Evolutionary conservation across 2,329 filamentous ascomycete species (phyloP), one percentile per base, ranked within the genome.

Genomic region (Colletotrichum nymphaeae): DNA sequence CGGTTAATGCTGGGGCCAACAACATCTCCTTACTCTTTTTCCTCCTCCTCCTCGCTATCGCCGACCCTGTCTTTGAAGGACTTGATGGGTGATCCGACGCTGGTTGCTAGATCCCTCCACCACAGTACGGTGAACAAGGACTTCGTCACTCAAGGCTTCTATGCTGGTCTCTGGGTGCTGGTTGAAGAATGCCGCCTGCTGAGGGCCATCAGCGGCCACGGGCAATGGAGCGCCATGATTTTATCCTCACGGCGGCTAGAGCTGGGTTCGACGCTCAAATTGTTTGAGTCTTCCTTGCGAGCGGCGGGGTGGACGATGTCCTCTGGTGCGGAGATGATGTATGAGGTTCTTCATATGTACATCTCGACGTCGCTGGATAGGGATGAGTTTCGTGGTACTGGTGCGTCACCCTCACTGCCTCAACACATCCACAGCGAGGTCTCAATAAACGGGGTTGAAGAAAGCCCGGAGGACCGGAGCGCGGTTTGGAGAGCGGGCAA

Each of bases 161-260:
- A 55, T 19, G 62, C 62, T 5, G 62, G 46, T 6, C n/a, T 55
- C 49, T 64, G 62, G 56, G 46, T 19, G 14, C 65, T 68, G 2
- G 22, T 49, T 4, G 35, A 24, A 46, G 65, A 68, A 14, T 62
- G 56, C 14, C 65, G 26, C 32, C 65, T 63, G 46, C 65, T 68
- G n/a, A 52, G 9, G 14, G 28, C 46, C 8, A 26, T 68, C 57
- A 28, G 42, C 24, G 42, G 30, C 26, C 9, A 55, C 7, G 49
- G 57, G 4, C n/a, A 46, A n/a, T 68, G 65, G 65, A 68, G 65
- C 46, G 11, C 16, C 28, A 62, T 62, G 56, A 68, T 68, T 6
- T n/a, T 63, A 19, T 26, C 56, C 19, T 60, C 65, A n/a, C 26
- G 65, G 24, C 56, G 65, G 14, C 9, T 53, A 3, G 65, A 68